Conservation (phyloP, 169 alveolate genomes). For the Plasmodium berghei region DNA sequence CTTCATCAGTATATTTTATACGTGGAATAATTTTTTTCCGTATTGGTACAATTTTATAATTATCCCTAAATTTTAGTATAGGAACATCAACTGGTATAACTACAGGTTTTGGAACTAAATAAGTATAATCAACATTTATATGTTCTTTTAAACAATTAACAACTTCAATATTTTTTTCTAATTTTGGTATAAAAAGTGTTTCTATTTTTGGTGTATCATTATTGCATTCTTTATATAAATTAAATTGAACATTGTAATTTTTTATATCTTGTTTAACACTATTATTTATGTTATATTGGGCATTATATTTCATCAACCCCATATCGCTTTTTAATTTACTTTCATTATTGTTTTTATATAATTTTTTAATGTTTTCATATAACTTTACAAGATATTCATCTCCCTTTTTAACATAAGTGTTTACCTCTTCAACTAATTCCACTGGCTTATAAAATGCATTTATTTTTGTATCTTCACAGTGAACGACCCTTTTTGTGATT, state of each 20-base stretch:
- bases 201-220: conserved; percentile 41
- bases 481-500: conserved; percentile 36
- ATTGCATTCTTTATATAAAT: conserved; percentile 34
- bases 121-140: conserved; percentile 73
- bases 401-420: conserved; percentile 67
- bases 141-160: conserved; percentile 56
- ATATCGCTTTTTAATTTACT: conserved; percentile 1
- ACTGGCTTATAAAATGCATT: conserved; percentile 73
- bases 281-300: conserved; percentile 1
- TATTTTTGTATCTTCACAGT: conserved; percentile 40
- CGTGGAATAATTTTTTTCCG: conserved; percentile 81
- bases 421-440: conserved; percentile 66
- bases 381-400: conserved; percentile 57
- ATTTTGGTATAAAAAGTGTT: conserved; percentile 69
- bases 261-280: not conserved
- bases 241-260: conserved; percentile 7
- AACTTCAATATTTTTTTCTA: conserved; percentile 61
- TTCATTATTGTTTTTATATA: conserved; percentile 12
- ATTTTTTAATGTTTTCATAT: conserved; percentile 37
- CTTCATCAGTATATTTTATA: conserved; percentile 80
- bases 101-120: conserved; percentile 83
- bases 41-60: conserved; percentile 81
- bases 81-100: conserved; percentile 84
- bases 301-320: not conserved
- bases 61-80: conserved; percentile 79